These are phyloP conservation scores for Quaeritorhiza haematococci DNA, from an alignment of 371 early-diverging fungal species.

Conservation along the genomic window DNA sequence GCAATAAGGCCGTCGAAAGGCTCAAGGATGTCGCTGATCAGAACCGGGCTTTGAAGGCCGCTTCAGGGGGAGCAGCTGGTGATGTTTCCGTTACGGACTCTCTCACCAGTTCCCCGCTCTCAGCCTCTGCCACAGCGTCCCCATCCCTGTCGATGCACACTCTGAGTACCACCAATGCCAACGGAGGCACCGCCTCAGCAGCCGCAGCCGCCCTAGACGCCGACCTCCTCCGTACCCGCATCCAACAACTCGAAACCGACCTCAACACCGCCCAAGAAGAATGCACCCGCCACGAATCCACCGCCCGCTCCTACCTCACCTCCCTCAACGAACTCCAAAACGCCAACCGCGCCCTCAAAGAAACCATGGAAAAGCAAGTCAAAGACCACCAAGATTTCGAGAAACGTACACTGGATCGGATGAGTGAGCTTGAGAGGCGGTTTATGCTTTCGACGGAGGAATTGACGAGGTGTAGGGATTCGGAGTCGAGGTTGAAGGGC, in stretches of 20 bases:
- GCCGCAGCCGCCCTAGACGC: too few species aligned
- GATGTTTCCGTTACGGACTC: too few species aligned
- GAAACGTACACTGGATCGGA: background rate
- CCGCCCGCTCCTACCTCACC: background rate
- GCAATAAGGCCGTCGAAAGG: conserved; percentile 23
- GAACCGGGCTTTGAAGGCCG: background rate
- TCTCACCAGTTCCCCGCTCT: too few species aligned
- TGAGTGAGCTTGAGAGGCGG: background rate
- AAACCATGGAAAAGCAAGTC: background rate
- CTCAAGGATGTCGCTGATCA: conserved; percentile 18
- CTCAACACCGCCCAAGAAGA: background rate
- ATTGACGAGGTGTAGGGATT: background rate
- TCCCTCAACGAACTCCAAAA: background rate
- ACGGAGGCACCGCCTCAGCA: background rate
- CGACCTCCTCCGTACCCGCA: too few species aligned
- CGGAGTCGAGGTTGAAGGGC: background rate
- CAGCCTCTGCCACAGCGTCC: too few species aligned
- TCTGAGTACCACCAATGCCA: background rate
- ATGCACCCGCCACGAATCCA: background rate
- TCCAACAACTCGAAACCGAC: background rate
- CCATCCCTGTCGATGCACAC: background rate
- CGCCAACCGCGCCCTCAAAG: background rate
- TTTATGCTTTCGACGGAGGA: too few species aligned
- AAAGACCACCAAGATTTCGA: background rate
- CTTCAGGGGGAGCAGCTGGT: too few species aligned